Conservation (phyloP, 768 basidiomycete species). For the Phanerochaete sordida region DNA sequence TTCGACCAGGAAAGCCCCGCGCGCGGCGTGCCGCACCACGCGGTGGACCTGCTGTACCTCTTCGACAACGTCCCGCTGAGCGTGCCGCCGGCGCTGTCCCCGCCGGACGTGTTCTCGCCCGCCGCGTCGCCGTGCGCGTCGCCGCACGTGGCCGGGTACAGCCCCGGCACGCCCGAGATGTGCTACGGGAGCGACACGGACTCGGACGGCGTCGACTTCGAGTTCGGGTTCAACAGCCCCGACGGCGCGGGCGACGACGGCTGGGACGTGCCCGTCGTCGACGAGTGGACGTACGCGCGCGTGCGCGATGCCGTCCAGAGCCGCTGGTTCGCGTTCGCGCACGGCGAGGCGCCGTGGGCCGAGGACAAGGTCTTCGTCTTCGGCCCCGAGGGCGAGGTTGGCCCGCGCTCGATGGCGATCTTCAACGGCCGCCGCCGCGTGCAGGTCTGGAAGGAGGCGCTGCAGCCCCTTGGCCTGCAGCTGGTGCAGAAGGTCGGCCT, state of each 20-base stretch:
- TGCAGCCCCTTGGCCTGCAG: constrained; percentile 29
- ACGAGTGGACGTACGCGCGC: constrained; percentile 61
- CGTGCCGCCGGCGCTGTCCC: constrained; percentile 19
- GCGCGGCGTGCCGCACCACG: constrained; percentile 63
- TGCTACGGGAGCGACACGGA: constrained; percentile 32
- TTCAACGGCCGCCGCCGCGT: constrained; percentile 64
- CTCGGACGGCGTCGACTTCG: constrained; percentile 24
- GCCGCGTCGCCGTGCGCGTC: not conserved
- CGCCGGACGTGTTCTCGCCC: constrained; percentile 23
- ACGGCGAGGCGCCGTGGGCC: constrained; percentile 71
- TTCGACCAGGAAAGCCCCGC: constrained; percentile 79
- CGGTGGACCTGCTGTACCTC: constrained; percentile 70
- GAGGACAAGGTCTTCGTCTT: constrained; percentile 73
- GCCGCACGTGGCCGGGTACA: too few relatives aligned
- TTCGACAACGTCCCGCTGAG: constrained; percentile 73
- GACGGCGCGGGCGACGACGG: constrained; percentile 36
- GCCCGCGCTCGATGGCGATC: constrained; percentile 61
- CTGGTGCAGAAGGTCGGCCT: constrained; percentile 56
- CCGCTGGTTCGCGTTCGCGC: constrained; percentile 71
- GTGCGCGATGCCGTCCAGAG: constrained; percentile 72
- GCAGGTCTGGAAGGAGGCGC: constrained; percentile 57
- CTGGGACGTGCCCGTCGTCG: constrained; percentile 58
- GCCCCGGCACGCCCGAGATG: constrained; percentile 24
- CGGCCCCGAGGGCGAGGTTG: constrained; percentile 79
- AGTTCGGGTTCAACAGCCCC: constrained; percentile 22